phyloP scores from a whole-genome alignment of 2,329 filamentous ascomycete genomes.

The Fusarium sp. region DNA sequence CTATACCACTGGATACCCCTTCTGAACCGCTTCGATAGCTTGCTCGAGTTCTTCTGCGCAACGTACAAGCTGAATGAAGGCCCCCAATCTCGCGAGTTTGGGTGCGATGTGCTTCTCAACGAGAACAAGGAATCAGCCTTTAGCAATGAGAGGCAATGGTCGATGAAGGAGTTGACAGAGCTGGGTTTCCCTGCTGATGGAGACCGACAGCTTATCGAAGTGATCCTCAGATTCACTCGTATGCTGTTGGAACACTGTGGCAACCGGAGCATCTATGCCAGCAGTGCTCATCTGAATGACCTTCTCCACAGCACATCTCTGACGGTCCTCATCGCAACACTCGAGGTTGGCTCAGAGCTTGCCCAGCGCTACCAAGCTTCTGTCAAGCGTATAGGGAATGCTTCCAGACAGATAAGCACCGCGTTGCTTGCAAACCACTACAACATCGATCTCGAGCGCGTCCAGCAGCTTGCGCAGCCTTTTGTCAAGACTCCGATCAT shows the following conservation, averaged over 20 bases:
- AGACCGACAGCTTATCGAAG: constrained; percentile 82
- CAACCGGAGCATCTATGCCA: constrained; percentile 95
- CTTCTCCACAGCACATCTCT: constrained; percentile 89
- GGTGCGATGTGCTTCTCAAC: constrained; percentile 71
- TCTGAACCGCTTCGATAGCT: constrained; percentile 90
- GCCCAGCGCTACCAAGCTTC: constrained; percentile 94
- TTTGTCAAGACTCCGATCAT: constrained; percentile 78
- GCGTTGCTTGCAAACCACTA: constrained; percentile 87
- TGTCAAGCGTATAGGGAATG: constrained; percentile 77
- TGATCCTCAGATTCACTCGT: constrained; percentile 85
- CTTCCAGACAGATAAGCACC: constrained; percentile 74
- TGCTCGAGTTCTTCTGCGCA: constrained; percentile 83
- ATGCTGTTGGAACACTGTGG: constrained; percentile 94
- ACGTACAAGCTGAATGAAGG: constrained; percentile 84
- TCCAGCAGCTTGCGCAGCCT: constrained; percentile 84
- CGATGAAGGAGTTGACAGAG: constrained; percentile 58
- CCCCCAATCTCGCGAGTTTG: constrained; percentile 83
- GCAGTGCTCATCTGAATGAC: constrained; percentile 88
- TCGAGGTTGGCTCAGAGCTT: constrained; percentile 85
- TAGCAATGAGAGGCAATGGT: constrained; percentile 60
- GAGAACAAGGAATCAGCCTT: constrained; percentile 63
- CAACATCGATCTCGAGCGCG: constrained; percentile 79
- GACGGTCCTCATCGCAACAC: constrained; percentile 78
- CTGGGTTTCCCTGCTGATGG: constrained; percentile 78
- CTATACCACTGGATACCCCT: constrained; percentile 98